Evolutionary conservation across 2,329 filamentous ascomycete species (phyloP).

Genomic region (Blumeria hordei): DNA sequence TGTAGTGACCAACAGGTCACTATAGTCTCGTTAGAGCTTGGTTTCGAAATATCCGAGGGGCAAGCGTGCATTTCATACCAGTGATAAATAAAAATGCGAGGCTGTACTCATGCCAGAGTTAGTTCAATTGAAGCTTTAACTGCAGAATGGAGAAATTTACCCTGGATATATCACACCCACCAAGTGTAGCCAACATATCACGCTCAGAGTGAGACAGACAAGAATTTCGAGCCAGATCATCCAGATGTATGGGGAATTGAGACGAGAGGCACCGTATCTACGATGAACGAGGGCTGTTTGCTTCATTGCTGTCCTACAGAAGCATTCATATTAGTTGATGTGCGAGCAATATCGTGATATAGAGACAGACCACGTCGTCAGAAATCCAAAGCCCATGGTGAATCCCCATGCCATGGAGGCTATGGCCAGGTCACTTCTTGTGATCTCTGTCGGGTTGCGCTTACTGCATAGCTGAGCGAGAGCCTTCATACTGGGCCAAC

Average conservation of each 20-base stretch:
- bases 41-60: no score
- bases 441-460: constrained; percentile 1
- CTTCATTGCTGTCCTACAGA: constrained; percentile 12
- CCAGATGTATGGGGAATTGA: constrained; percentile 17
- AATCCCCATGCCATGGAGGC: constrained; percentile 18
- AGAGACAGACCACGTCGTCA: constrained; percentile 3
- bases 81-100: constrained; percentile 10
- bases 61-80: constrained; percentile 2
- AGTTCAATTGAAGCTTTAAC: not conserved
- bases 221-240: constrained; percentile 23
- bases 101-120: constrained; percentile 2
- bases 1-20: constrained; percentile 14
- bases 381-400: constrained; percentile 16
- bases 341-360: not conserved
- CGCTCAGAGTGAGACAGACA: constrained; percentile 17
- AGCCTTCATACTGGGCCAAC: no score
- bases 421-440: constrained; percentile 14
- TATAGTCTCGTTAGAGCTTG: not conserved
- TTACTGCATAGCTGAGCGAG: no score
- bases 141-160: constrained; percentile 4
- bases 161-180: constrained; percentile 16
- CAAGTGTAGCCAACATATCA: constrained; percentile 20
- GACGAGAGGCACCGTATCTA: constrained; percentile 11
- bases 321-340: constrained; percentile 12
- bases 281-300: constrained; percentile 16